These are phyloP conservation scores for Wickerhamiella shivajii DNA, from an alignment of 805 yeast species.

Conservation along the genomic window DNA sequence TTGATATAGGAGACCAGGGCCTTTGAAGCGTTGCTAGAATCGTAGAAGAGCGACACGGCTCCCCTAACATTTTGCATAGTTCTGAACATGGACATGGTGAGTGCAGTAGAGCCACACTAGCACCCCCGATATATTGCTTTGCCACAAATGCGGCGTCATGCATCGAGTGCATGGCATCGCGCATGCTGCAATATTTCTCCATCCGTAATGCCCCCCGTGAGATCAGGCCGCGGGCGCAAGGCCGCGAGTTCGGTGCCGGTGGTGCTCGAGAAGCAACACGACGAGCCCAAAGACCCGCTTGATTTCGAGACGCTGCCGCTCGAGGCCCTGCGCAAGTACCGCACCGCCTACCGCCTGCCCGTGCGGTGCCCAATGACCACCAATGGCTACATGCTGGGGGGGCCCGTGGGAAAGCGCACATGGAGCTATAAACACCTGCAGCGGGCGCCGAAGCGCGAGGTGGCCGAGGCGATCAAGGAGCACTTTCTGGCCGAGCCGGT, in stretches of 20 bases:
- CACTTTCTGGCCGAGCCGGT: constrained; percentile 50
- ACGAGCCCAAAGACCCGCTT: constrained; percentile 20
- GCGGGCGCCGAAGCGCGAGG: constrained; percentile 42
- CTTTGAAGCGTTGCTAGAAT: constrained; percentile 13
- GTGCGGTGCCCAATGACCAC: constrained; percentile 48
- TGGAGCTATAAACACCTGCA: constrained; percentile 27
- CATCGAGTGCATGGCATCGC: too few species aligned
- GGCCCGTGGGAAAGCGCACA: constrained; percentile 63
- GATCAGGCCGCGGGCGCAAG: constrained; percentile 4
- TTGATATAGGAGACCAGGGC: constrained; percentile 14
- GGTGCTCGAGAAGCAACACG: constrained; percentile 4
- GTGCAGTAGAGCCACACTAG: too few species aligned
- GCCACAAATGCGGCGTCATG: too few species aligned
- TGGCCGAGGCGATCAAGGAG: constrained; percentile 44
- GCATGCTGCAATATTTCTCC: too few species aligned
- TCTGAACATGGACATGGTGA: constrained; percentile 19
- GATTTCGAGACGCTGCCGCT: constrained; percentile 57
- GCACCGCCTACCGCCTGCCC: constrained; percentile 40
- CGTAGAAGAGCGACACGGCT: constrained; percentile 23
- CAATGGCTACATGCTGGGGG: constrained; percentile 54
- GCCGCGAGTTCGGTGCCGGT: constrained; percentile 6
- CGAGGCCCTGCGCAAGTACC: constrained; percentile 54
- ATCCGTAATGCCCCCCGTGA: constrained; percentile 7
- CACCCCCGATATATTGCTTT: too few species aligned
- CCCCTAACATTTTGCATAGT: constrained; percentile 20